phyloP scores from a whole-genome alignment of 805 yeast species.

The Lachancea mirantina region DNA sequence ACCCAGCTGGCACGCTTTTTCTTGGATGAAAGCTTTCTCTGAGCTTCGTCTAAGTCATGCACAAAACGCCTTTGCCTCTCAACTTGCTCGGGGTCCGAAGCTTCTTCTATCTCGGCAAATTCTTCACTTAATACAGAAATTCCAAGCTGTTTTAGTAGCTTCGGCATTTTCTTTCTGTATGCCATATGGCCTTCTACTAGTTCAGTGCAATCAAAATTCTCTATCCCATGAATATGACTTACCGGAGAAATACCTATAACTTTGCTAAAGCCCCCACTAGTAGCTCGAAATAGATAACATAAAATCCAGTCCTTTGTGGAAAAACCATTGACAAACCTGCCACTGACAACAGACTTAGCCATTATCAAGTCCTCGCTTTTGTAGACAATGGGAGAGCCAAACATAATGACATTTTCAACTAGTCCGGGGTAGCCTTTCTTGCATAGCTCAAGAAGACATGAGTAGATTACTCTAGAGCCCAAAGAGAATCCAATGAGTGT shows the following conservation, averaged over 20 bases:
- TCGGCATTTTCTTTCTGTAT: slow-evolving; percentile 92
- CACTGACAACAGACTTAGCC: slow-evolving; percentile 83
- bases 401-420: slow-evolving; percentile 76
- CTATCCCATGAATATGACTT: slow-evolving; percentile 55
- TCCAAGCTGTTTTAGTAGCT: slow-evolving; percentile 56
- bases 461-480: slow-evolving; percentile 86
- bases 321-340: slow-evolving; percentile 82
- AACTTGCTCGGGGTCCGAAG: slow-evolving; percentile 77
- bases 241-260: slow-evolving; percentile 86
- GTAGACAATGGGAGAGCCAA: slow-evolving; percentile 84
- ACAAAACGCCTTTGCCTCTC: slow-evolving; percentile 79
- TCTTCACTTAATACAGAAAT: slow-evolving; percentile 85
- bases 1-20: slow-evolving; percentile 36
- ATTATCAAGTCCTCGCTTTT: slow-evolving; percentile 68
- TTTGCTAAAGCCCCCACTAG: slow-evolving; percentile 87
- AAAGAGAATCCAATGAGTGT: slow-evolving; percentile 89
- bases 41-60: slow-evolving; percentile 80
- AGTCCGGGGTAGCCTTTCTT: slow-evolving; percentile 80
- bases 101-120: slow-evolving; percentile 88
- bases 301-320: slow-evolving; percentile 93
- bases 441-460: slow-evolving; percentile 82
- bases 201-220: slow-evolving; percentile 82
- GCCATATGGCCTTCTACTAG: slow-evolving; percentile 93
- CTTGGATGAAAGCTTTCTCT: slow-evolving; percentile 45
- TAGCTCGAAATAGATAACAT: slow-evolving; percentile 91